Percentiles rank a stretch among this genome's conserved stretches.
These are phyloP conservation scores for Kluyveromyces lactis DNA, from an alignment of 805 yeast species.

Conservation along the genomic window DNA sequence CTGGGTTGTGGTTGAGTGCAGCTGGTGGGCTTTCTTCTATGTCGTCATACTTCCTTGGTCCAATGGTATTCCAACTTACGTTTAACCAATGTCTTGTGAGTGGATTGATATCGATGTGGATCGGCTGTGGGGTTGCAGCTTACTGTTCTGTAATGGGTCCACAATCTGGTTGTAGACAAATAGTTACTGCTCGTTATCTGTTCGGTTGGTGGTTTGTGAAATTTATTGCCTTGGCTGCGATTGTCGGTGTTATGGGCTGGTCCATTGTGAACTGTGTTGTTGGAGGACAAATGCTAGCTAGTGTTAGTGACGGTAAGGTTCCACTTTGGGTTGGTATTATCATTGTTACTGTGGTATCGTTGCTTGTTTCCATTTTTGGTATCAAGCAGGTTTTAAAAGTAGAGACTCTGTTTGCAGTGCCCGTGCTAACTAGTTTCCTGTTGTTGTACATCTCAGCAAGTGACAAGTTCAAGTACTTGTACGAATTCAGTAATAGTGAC, in stretches of 20 bases:
- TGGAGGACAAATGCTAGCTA: conserved; percentile 74
- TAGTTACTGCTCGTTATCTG: conserved; percentile 71
- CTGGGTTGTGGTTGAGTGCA: conserved; percentile 78
- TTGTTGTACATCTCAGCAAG: conserved; percentile 58
- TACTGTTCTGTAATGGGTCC: conserved; percentile 87
- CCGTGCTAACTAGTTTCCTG: conserved; percentile 59
- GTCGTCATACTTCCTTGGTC: conserved; percentile 75
- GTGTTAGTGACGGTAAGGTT: conserved; percentile 55
- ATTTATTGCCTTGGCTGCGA: conserved; percentile 60
- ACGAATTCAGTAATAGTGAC: conserved; percentile 28
- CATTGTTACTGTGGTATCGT: conserved; percentile 55
- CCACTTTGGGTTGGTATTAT: conserved; percentile 70
- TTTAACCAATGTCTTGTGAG: conserved; percentile 53
- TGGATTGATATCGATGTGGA: conserved; percentile 53
- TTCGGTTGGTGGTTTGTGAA: conserved; percentile 86
- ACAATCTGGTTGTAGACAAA: conserved; percentile 79
- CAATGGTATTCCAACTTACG: conserved; percentile 60
- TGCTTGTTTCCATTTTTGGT: conserved; percentile 69
- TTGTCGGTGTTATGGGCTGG: conserved; percentile 85
- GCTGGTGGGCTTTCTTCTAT: conserved; percentile 85
- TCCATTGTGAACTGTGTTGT: conserved; percentile 83
- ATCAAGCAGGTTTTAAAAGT: conserved; percentile 61
- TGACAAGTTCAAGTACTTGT: conserved; percentile 32
- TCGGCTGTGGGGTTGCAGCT: conserved; percentile 74
- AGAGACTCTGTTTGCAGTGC: conserved; percentile 60